A percentile compares a stretch with the other conserved stretches of the same genome.
These are phyloP conservation scores for Penicillium mononematosum DNA, from an alignment of 495 filamentous ascomycete species.

Conservation along the genomic window DNA sequence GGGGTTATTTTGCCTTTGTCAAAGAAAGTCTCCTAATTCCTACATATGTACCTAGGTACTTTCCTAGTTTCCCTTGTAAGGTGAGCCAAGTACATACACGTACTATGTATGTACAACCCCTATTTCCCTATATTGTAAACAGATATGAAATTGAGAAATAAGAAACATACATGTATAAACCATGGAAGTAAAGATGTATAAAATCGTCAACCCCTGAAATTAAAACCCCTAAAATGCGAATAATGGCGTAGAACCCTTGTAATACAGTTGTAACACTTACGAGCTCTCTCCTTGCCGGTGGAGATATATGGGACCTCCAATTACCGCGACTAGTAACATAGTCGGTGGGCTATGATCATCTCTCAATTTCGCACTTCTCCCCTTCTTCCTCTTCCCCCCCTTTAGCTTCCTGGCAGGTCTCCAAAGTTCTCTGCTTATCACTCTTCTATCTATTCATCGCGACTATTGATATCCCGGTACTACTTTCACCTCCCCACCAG, in stretches of 20 bases:
- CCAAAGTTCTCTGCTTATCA: slow-evolving; percentile 5
- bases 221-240: neutral
- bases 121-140: neutral
- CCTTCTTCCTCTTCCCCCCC: slow-evolving; percentile 2
- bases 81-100: too few relatives aligned
- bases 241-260: slow-evolving; percentile 7
- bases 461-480: slow-evolving; percentile 6
- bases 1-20: neutral
- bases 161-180: neutral
- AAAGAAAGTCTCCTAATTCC: neutral
- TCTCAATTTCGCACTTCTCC: slow-evolving; percentile 18
- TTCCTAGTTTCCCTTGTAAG: neutral
- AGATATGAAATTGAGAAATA: too few relatives aligned
- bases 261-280: slow-evolving; percentile 13
- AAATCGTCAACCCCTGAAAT: slow-evolving; percentile 2
- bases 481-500: slow-evolving; percentile 3
- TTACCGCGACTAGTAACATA: slow-evolving; percentile 20
- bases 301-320: slow-evolving; percentile 16
- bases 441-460: neutral
- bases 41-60: too few relatives aligned
- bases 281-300: slow-evolving; percentile 15
- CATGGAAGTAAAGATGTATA: neutral
- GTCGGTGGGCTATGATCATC: slow-evolving; percentile 27
- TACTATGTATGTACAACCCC: neutral
- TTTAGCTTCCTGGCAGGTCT: slow-evolving; percentile 7